A percentile compares a stretch with the other conserved stretches of the same genome.
Evolutionary conservation across 2,329 filamentous ascomycete genomes (phyloP).

Genomic region (Cladosporium halotolerans): DNA sequence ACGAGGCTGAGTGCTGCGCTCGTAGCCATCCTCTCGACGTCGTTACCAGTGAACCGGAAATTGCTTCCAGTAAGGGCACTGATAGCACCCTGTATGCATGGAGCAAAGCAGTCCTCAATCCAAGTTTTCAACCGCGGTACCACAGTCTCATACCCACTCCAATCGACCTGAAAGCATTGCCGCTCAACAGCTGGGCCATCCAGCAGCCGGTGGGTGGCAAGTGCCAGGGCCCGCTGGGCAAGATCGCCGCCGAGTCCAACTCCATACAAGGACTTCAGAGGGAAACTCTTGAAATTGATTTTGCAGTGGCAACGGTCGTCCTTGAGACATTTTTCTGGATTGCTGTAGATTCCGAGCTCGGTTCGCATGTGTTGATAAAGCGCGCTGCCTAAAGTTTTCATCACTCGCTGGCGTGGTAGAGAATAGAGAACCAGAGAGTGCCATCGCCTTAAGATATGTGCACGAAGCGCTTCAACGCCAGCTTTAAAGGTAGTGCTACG

Average conservation of each 20-base stretch:
- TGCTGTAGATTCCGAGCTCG: conserved; percentile 13
- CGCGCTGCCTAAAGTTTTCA: conserved; percentile 21
- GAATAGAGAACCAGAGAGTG: conserved; percentile 23
- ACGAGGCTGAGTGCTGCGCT: conserved; percentile 64
- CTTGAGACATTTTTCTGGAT: conserved; percentile 35
- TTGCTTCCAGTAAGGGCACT: conserved; percentile 19
- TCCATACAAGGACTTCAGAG: conserved; percentile 41
- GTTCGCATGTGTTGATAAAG: conserved; percentile 22
- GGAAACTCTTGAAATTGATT: conserved; percentile 19
- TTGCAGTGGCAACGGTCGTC: conserved; percentile 30
- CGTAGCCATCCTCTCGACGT: conserved; percentile 64
- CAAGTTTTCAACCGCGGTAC: conserved; percentile 57
- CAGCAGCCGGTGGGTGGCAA: conserved; percentile 63
- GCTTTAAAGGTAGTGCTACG: neutral
- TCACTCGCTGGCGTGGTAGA: conserved; percentile 23
- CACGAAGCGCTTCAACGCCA: conserved; percentile 30
- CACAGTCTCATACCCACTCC: conserved; percentile 49
- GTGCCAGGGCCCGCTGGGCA: conserved; percentile 65
- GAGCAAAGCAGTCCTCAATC: conserved; percentile 62
- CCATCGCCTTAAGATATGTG: conserved; percentile 23
- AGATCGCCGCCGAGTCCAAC: conserved; percentile 64
- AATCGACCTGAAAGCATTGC: conserved; percentile 57
- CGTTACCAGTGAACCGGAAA: conserved; percentile 14
- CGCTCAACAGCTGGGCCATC: conserved; percentile 52
- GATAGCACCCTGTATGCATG: conserved; percentile 53